Evolutionary conservation across 345 rosid species (phyloP).

Genomic region (Psidium guajava): DNA sequence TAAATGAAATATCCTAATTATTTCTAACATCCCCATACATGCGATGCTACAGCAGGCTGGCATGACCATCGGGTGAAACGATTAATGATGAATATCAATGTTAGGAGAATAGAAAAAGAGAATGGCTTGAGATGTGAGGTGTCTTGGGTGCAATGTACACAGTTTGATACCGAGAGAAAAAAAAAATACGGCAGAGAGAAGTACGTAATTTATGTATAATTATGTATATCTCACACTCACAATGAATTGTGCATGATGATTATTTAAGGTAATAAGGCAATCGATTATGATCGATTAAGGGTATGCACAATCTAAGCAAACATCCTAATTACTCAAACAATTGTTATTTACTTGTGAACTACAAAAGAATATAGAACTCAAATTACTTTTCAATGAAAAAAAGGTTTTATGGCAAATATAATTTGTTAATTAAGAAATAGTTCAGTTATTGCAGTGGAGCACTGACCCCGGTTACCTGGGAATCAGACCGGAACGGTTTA

Average conservation of each 20-base stretch:
- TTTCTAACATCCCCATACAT: background rate
- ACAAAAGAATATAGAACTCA: too few relatives aligned
- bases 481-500: too few relatives aligned
- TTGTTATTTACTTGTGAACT: background rate
- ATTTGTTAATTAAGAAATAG: background rate
- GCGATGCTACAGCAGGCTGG: background rate
- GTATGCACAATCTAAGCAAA: background rate
- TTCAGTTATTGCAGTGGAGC: background rate
- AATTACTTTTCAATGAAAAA: background rate
- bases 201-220: background rate
- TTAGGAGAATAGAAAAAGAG: background rate
- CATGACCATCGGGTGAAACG: background rate
- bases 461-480: background rate
- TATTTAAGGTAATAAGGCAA: background rate
- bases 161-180: background rate
- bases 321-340: background rate
- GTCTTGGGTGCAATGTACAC: background rate
- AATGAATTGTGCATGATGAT: background rate
- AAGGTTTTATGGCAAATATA: background rate
- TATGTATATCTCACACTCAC: background rate
- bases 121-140: background rate
- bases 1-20: background rate
- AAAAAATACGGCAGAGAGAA: background rate
- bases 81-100: background rate
- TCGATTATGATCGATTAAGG: background rate